Evolutionary conservation across 768 basidiomycete species (phyloP).

Genomic region (Termitomyces sp.): DNA sequence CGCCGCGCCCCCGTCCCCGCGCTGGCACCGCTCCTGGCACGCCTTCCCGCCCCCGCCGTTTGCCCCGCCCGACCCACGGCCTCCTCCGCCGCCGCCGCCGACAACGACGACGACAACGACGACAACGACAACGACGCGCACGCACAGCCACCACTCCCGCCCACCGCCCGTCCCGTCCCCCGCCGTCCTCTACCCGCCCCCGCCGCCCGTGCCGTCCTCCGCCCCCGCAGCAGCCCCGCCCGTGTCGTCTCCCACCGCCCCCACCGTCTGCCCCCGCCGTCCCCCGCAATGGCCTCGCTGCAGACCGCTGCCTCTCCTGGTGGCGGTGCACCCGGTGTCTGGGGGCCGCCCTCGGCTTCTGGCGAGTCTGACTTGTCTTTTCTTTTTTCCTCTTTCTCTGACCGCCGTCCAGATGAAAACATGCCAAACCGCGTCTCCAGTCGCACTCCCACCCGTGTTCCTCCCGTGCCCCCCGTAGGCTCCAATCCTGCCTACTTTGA

Average conservation of each 20-base stretch:
- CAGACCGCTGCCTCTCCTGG: background rate
- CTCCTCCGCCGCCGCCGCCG: background rate
- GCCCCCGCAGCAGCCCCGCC: background rate
- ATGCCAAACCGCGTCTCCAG: background rate
- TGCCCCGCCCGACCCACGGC: constrained; percentile 23
- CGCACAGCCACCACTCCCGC: background rate
- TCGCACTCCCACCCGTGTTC: constrained; percentile 7
- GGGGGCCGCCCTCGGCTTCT: constrained; percentile 11
- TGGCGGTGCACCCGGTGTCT: constrained; percentile 1
- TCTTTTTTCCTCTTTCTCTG: background rate
- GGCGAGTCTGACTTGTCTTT: background rate
- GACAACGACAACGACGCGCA: no score
- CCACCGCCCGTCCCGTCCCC: background rate
- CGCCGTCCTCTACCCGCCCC: background rate
- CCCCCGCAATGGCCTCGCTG: constrained; percentile 28
- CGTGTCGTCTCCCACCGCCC: background rate
- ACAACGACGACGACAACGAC: no score
- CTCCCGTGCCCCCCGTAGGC: constrained; percentile 5
- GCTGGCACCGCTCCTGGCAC: constrained; percentile 23
- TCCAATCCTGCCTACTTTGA: constrained; percentile 4
- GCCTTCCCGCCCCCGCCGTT: background rate
- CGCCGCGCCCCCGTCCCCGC: constrained; percentile 24
- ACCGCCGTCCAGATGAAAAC: no score
- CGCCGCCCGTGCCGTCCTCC: background rate
- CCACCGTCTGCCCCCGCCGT: constrained; percentile 20